Evolutionary conservation across 371 early-diverging fungal genomes (phyloP).

Genomic region (Conidiobolus incongruus): DNA sequence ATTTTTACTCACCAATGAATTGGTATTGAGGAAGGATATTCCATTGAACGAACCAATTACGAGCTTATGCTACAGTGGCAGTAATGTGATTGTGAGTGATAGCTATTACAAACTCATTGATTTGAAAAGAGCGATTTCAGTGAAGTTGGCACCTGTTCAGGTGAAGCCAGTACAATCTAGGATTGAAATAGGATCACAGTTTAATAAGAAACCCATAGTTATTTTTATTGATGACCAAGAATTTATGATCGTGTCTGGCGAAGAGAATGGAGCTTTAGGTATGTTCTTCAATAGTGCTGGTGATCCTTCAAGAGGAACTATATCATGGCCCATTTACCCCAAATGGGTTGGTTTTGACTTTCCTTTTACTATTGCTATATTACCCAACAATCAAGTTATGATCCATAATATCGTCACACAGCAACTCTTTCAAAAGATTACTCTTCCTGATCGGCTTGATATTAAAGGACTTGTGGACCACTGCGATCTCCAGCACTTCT

Average conservation of each 20-base stretch:
- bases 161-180: too few relatives aligned
- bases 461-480: constrained; percentile 22
- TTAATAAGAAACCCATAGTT: too few relatives aligned
- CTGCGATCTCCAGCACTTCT: constrained; percentile 19
- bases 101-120: too few relatives aligned
- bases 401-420: constrained; percentile 56
- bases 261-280: constrained; percentile 27
- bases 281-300: constrained; percentile 42
- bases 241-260: not conserved
- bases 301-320: constrained; percentile 51
- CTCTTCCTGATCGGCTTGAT: constrained; percentile 19
- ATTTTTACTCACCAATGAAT: too few relatives aligned
- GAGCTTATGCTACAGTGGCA: too few relatives aligned
- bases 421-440: constrained; percentile 26
- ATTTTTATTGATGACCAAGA: not conserved
- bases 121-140: too few relatives aligned
- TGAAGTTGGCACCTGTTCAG: too few relatives aligned
- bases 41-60: too few relatives aligned
- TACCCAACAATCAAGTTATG: constrained; percentile 38
- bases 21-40: too few relatives aligned
- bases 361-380: constrained; percentile 48
- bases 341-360: constrained; percentile 27
- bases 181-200: too few relatives aligned
- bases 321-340: constrained; percentile 52
- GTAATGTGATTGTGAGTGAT: too few relatives aligned